Evolutionary conservation across 495 filamentous ascomycete genomes (phyloP).

Genomic region (Evernia prunastri): DNA sequence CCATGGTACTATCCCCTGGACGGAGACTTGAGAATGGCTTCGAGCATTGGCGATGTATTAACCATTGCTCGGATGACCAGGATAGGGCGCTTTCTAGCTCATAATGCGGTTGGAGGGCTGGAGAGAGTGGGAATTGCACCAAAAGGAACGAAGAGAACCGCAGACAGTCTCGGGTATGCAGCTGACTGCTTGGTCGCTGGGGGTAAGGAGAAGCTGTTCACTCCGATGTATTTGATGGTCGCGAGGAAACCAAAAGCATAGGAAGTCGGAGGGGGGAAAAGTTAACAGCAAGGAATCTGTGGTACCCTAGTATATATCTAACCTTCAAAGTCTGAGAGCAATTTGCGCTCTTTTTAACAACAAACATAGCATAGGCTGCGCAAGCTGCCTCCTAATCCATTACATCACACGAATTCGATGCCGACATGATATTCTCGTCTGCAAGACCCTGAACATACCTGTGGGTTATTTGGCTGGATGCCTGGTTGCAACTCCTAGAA

Average conservation of each 20-base stretch:
- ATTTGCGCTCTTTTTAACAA: background rate
- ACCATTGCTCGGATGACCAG: slow-evolving; percentile 90
- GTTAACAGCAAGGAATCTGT: background rate
- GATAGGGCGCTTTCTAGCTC: slow-evolving; percentile 65
- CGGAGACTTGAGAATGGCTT: slow-evolving; percentile 75
- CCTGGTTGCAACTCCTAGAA: too few species aligned
- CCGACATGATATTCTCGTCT: background rate
- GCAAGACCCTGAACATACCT: background rate
- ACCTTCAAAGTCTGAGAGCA: background rate
- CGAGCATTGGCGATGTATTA: slow-evolving; percentile 69
- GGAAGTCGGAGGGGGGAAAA: background rate
- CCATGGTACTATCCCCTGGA: slow-evolving; percentile 97
- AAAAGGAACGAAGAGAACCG: slow-evolving; percentile 87
- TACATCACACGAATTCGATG: background rate
- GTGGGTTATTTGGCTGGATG: too few species aligned
- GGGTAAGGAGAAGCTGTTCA: slow-evolving; percentile 89
- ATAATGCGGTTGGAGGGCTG: slow-evolving; percentile 71
- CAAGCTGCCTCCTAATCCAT: background rate
- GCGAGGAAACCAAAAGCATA: slow-evolving; percentile 65
- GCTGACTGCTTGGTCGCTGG: slow-evolving; percentile 87
- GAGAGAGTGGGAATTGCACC: slow-evolving; percentile 74
- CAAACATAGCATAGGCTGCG: background rate
- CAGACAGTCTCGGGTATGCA: slow-evolving; percentile 75
- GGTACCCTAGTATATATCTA: too few species aligned
- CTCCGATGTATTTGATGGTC: slow-evolving; percentile 99